These are phyloP conservation scores for Exophiala xenobiotica DNA, from an alignment of 2,329 filamentous ascomycete genomes.

Conservation along the genomic window DNA sequence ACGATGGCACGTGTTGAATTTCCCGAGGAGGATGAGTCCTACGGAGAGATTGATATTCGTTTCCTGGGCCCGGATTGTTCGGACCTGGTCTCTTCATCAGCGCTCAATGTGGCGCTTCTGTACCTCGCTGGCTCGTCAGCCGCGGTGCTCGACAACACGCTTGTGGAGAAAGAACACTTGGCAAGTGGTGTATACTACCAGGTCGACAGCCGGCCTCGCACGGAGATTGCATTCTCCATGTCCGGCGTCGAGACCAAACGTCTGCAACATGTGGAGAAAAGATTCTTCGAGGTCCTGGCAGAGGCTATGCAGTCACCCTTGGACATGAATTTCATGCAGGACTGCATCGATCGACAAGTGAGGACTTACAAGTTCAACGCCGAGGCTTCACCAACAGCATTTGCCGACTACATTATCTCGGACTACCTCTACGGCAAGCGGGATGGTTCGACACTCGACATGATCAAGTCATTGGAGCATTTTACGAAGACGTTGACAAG, in stretches of 20 bases:
- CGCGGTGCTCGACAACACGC: constrained; percentile 82
- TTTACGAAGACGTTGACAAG: constrained; percentile 65
- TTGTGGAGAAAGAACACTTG: constrained; percentile 91
- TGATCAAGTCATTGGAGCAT: constrained; percentile 54
- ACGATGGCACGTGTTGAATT: constrained; percentile 80
- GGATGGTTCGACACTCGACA: constrained; percentile 72
- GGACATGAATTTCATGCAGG: constrained; percentile 85
- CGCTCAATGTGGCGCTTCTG: constrained; percentile 74
- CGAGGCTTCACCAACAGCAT: constrained; percentile 77
- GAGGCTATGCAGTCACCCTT: constrained; percentile 77
- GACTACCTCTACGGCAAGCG: constrained; percentile 88
- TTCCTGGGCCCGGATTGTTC: constrained; percentile 85
- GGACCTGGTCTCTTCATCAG: constrained; percentile 66
- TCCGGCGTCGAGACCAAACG: constrained; percentile 85
- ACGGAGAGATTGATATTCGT: constrained; percentile 79
- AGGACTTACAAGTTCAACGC: constrained; percentile 80
- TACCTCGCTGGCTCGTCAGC: constrained; percentile 94
- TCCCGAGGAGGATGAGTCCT: constrained; percentile 93
- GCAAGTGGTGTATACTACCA: constrained; percentile 81
- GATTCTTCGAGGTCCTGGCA: constrained; percentile 78
- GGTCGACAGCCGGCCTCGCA: constrained; percentile 75
- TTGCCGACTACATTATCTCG: constrained; percentile 80
- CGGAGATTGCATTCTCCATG: constrained; percentile 80
- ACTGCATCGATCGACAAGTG: constrained; percentile 79
- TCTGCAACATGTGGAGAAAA: constrained; percentile 77